Conservation (phyloP, 148 eudicot species). For the Rhododendron molle region DNA sequence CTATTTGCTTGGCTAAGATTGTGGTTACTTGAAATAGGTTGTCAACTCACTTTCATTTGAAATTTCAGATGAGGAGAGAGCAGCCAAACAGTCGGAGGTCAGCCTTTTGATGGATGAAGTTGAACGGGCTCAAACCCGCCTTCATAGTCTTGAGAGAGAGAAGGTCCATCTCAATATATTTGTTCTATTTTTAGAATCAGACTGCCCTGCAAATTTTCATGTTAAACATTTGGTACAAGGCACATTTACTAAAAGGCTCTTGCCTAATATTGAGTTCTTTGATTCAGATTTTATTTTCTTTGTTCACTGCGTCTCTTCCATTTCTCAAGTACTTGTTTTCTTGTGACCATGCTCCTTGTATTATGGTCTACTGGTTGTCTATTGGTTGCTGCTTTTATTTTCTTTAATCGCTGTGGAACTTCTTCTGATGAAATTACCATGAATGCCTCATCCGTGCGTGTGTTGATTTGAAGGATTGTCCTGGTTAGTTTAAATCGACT, state of each 20-base stretch:
- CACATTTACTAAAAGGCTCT: neutral
- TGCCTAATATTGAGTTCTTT: neutral
- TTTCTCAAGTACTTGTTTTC: neutral
- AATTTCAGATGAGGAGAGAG: conserved; percentile 81
- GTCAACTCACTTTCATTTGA: conserved; percentile 14
- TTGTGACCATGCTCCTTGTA: neutral
- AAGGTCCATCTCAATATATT: conserved; percentile 44
- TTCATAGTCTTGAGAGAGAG: conserved; percentile 88
- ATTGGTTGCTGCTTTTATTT: neutral
- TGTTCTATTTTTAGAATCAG: neutral
- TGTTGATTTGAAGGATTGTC: neutral
- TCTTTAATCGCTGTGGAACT: neutral
- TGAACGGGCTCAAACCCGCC: conserved; percentile 96
- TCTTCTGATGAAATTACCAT: neutral
- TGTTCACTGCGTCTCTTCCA: neutral
- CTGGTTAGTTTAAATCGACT: neutral
- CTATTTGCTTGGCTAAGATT: neutral
- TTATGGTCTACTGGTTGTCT: neutral
- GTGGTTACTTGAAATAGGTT: neutral
- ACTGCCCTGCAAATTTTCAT: neutral
- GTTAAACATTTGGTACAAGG: neutral
- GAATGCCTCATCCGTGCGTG: neutral
- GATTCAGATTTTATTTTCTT: neutral
- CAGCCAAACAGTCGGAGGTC: conserved; percentile 90
- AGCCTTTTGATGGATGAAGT: conserved; percentile 97